These are phyloP conservation scores for Coix lacrymajobi DNA, from an alignment of 176 grass and related monocot genomes.

Conservation along the genomic window DNA sequence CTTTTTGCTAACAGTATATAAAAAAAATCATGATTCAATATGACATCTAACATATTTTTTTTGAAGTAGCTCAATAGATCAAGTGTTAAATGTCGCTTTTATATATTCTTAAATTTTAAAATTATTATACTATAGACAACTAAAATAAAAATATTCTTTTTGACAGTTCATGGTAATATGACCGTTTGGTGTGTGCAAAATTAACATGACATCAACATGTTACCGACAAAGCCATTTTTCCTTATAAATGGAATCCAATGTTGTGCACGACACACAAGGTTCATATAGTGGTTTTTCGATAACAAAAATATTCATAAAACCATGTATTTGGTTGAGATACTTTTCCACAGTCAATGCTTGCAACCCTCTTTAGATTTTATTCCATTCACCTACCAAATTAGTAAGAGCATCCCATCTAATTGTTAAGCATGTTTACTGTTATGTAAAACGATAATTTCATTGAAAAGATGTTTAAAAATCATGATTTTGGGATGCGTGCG, in stretches of 20 bases:
- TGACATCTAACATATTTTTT: too few relatives aligned
- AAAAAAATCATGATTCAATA: too few relatives aligned
- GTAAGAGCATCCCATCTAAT: background rate
- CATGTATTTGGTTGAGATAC: background rate
- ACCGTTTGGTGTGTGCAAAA: background rate
- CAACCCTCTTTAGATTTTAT: background rate
- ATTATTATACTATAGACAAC: too few relatives aligned
- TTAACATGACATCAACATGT: background rate
- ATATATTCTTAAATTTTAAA: too few relatives aligned
- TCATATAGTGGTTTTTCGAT: background rate
- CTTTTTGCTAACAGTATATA: too few relatives aligned
- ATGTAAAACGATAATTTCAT: background rate
- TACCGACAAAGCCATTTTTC: background rate
- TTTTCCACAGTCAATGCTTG: background rate
- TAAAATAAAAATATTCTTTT: too few relatives aligned
- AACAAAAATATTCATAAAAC: background rate
- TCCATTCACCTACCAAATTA: background rate
- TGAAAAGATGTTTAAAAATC: too few relatives aligned
- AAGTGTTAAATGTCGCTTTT: too few relatives aligned
- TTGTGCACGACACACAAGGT: background rate
- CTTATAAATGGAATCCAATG: background rate
- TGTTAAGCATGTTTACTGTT: background rate
- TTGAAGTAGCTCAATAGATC: too few relatives aligned
- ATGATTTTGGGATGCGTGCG: too few relatives aligned
- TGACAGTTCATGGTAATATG: too few relatives aligned